Evolutionary conservation across 2,329 filamentous ascomycete genomes (phyloP).

Genomic region (Nothopassalora personata): DNA sequence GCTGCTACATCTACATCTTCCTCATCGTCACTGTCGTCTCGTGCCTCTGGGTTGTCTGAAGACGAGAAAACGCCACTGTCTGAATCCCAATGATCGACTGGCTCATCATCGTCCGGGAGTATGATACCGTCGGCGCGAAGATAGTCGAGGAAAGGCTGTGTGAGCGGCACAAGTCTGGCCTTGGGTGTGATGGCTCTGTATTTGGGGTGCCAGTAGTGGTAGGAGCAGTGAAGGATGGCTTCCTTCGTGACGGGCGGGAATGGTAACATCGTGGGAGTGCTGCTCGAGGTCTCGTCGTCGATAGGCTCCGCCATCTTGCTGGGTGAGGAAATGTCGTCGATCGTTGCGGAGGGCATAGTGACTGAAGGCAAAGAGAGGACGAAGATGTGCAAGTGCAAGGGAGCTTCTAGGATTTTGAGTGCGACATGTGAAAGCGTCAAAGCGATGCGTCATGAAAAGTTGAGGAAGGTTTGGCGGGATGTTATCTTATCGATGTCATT

Average conservation of each 20-base stretch:
- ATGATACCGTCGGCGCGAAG: constrained; percentile 89
- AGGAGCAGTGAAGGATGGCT: constrained; percentile 92
- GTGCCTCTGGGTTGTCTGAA: constrained; percentile 27
- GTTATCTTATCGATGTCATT: background rate
- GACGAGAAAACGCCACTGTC: constrained; percentile 50
- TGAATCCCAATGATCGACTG: constrained; percentile 38
- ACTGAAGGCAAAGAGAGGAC: too few relatives aligned
- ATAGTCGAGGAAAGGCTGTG: constrained; percentile 72
- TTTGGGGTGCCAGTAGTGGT: constrained; percentile 83
- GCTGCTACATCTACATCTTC: constrained; percentile 39
- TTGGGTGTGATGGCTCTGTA: constrained; percentile 79
- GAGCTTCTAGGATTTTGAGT: background rate
- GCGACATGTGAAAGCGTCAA: too few relatives aligned
- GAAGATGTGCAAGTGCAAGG: too few relatives aligned
- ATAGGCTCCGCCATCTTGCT: constrained; percentile 17
- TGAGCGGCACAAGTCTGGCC: constrained; percentile 75
- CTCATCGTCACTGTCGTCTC: constrained; percentile 23
- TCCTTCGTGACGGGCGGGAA: constrained; percentile 81
- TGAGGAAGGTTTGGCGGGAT: too few relatives aligned
- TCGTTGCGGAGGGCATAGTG: background rate
- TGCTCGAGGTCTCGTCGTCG: constrained; percentile 7
- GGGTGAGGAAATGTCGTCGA: background rate
- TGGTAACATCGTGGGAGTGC: constrained; percentile 40
- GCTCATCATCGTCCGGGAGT: constrained; percentile 58
- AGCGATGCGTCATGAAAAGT: background rate